Percentiles rank a stretch among this genome's conserved stretches.
These are phyloP conservation scores for Trichoderma koningiopsis DNA, from an alignment of 2,329 filamentous ascomycete genomes.

Conservation along the genomic window DNA sequence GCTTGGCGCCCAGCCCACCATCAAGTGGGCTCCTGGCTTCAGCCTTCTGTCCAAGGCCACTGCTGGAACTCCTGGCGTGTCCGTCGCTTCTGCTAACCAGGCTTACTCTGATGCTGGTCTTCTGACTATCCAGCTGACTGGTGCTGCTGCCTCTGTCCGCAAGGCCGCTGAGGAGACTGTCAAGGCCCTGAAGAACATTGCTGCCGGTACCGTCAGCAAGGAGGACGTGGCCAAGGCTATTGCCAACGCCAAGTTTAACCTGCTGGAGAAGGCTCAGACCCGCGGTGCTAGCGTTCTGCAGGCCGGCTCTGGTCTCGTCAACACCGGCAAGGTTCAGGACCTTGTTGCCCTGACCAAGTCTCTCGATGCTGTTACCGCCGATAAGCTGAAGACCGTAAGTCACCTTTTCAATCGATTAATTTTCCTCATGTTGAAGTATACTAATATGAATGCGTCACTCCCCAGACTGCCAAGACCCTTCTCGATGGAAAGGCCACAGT, in stretches of 20 bases:
- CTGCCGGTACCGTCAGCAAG: conserved; percentile 72
- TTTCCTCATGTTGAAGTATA: neutral
- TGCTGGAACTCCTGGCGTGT: conserved; percentile 65
- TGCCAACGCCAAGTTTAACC: conserved; percentile 90
- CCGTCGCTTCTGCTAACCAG: conserved; percentile 73
- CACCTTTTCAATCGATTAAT: neutral
- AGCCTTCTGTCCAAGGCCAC: conserved; percentile 82
- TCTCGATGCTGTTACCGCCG: conserved; percentile 78
- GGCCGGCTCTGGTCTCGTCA: conserved; percentile 81
- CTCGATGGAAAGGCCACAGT: conserved; percentile 88
- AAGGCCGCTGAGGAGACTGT: conserved; percentile 75
- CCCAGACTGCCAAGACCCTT: conserved; percentile 81
- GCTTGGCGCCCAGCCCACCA: conserved; percentile 83
- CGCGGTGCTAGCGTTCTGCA: conserved; percentile 76
- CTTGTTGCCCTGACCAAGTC: conserved; percentile 76
- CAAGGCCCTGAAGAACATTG: conserved; percentile 79
- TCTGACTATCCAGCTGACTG: conserved; percentile 78
- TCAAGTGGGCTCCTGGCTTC: conserved; percentile 97
- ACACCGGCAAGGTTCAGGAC: conserved; percentile 80
- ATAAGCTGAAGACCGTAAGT: conserved; percentile 84
- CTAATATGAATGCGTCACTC: neutral
- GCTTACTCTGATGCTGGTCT: conserved; percentile 95
- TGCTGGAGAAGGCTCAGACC: conserved; percentile 79
- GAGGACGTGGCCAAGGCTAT: conserved; percentile 92
- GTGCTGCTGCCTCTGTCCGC: conserved; percentile 71